Base-by-base conservation (phyloP, 2,329 filamentous ascomycete species). In the Fusarium sp. region DNA sequence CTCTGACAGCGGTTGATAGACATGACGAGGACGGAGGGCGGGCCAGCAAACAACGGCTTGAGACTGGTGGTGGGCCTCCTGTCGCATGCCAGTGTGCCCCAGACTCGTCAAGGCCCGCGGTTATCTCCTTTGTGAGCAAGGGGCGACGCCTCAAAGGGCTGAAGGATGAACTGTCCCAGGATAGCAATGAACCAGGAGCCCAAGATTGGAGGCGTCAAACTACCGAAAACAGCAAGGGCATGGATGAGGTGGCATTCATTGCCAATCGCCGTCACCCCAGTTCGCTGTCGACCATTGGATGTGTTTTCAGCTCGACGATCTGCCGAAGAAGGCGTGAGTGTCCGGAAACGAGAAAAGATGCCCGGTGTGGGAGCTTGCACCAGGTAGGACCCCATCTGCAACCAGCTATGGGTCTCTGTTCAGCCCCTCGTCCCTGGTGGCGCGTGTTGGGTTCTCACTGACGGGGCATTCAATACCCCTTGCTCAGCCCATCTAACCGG, bases 51-150 rank as follows among this genome's bases (percentile, higher is more conserved):
- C 41, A 45, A 32, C 59, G 32, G 30, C 30, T 13, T 32, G 45
- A 23, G 60, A 52, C 20, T 39, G 20, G 34, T 43, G 52, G 60
- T 63, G 57, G 64, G 60, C 68, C 41, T 68, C 68, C 61, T 32
- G 50, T 20, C 35, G 60, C 39, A 43, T 43, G n/a, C 27, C 39
- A 61, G 39, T 20, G 23, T 48, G 39, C 41, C 39, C 39, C 58
- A 48, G 41, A 48, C 23, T 43, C 20, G 25, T 43, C 57, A 43
- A 48, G 57, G 57, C 14, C 37, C 27, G 25, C 25, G 23, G 57
- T 30, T 43, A 60, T 32, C 57, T 54, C 48, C 39, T 35, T 25
- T 27, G 18, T 30, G 58, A n/a, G n/a, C 58, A 61, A 61, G 59
- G 59, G 32, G 43, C 32, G 16, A 25, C 43, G 43, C 59, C 59